Base-by-base conservation (phyloP, 2,329 filamentous ascomycete species). In the Cladosporium sp. region DNA sequence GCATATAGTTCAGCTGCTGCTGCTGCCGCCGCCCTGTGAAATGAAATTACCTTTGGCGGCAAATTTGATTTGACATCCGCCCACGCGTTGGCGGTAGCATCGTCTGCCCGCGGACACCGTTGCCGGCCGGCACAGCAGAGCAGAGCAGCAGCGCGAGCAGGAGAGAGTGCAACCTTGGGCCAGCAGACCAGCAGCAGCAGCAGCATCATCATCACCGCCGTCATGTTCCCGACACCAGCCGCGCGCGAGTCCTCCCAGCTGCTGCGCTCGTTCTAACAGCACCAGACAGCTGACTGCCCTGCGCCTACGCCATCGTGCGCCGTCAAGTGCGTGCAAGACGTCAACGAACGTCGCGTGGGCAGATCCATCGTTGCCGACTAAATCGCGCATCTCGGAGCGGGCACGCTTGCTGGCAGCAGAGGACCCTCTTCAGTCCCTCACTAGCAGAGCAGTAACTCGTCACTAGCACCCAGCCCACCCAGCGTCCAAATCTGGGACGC, bases 51-150 rank as follows among this genome's bases (percentile, higher is more conserved):
- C 36, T 34, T 39, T 42, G 39, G 24, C 39, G 42, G 42, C 42
- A 54, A 54, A 54, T 45, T 54, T 54, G 51, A 54, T 54, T 54
- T 54, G 51, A 44, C 39, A 44, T 44, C 42, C 24, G 42, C 42
- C 42, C 12, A 45, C 42, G 42, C 42, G 42, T 45, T 45, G 13
- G 42, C 17, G 42, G 42, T 45, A 32, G 42, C 20, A 44, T 15
- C 25, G 28, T 28, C 25, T 35, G 47, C 25, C 52, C 52, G 52
- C 52, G 52, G 52, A 45, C 52, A 35, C 52, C n/a, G n/a, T n/a
- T n/a, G n/a, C n/a, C 52, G 52, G 36, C 39, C 20, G 6, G 17
- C n/a, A 22, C 39, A 22, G 20, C 22, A 42, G 22, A 24, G 42
- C 42, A 15, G 17, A 25, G 42, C 39, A 24, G 22, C 24, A 42